Percentiles rank a stretch among this genome's conserved stretches.
phyloP scores from a whole-genome alignment of 495 filamentous ascomycete genomes.

The Echria macrotheca region DNA sequence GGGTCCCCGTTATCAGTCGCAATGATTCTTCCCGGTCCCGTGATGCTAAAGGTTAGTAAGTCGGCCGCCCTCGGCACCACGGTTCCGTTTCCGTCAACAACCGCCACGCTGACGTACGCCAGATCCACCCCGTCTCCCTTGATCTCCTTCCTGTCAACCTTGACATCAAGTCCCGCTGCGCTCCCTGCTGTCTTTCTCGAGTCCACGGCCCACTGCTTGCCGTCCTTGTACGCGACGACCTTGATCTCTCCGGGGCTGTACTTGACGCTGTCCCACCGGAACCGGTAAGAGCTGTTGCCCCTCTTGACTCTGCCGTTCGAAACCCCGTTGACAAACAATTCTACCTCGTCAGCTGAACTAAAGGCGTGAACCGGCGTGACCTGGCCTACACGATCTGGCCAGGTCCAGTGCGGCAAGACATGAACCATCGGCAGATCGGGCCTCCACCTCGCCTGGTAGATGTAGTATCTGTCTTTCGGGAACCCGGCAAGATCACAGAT shows the following conservation, averaged over 20 bases:
- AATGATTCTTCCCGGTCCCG: constrained; percentile 36
- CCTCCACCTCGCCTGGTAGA: constrained; percentile 45
- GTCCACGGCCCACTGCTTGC: constrained; percentile 37
- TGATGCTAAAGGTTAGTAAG: constrained; percentile 34
- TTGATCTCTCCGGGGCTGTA: constrained; percentile 40
- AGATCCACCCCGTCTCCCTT: constrained; percentile 34
- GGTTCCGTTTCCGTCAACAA: constrained; percentile 30
- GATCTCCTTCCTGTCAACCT: constrained; percentile 35
- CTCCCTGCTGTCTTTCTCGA: constrained; percentile 32
- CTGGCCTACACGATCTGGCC: constrained; percentile 40
- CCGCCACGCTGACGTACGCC: constrained; percentile 37
- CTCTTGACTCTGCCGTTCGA: constrained; percentile 30
- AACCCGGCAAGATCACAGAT: constrained; percentile 49
- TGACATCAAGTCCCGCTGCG: constrained; percentile 28
- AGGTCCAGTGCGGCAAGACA: constrained; percentile 49
- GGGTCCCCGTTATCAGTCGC: constrained; percentile 43
- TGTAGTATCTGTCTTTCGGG: constrained; percentile 45
- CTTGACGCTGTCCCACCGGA: constrained; percentile 44
- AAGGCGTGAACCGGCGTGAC: constrained; percentile 48
- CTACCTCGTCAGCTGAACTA: constrained; percentile 42
- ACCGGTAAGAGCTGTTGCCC: constrained; percentile 32
- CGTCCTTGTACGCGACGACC: constrained; percentile 42
- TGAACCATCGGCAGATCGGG: constrained; percentile 38
- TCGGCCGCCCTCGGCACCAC: constrained; percentile 26
- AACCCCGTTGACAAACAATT: constrained; percentile 47